A percentile compares a stretch with the other conserved stretches of the same genome.
These are phyloP conservation scores for Yarrowia divulgata DNA, from an alignment of 805 yeast genomes.

Conservation along the genomic window DNA sequence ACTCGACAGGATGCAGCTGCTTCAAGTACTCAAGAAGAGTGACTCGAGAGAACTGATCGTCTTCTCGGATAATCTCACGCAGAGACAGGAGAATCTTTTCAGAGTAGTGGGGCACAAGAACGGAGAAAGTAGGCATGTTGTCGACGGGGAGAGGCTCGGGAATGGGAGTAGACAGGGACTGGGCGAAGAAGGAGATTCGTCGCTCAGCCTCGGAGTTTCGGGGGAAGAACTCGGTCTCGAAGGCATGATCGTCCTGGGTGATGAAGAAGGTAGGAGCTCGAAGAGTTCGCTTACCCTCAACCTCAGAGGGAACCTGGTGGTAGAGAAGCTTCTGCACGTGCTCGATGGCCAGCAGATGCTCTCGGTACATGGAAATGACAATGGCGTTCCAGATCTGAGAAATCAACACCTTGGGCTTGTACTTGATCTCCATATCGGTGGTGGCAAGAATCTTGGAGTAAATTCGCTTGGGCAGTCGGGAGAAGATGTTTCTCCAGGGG, in stretches of 20 bases:
- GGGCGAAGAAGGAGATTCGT: conserved; percentile 99
- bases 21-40: conserved; percentile 92
- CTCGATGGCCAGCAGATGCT: conserved; percentile 95
- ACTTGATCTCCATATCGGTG: conserved; percentile 98
- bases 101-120: conserved; percentile 92
- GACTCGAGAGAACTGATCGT: conserved; percentile 94
- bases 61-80: conserved; percentile 95
- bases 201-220: conserved; percentile 98
- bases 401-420: conserved; percentile 96
- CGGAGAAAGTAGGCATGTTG: conserved; percentile 99
- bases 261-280: conserved; percentile 99
- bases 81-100: conserved; percentile 93
- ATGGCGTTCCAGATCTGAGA: conserved; percentile 99
- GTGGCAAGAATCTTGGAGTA: conserved; percentile 98
- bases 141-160: conserved; percentile 99
- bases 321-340: conserved; percentile 96
- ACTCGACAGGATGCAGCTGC: conserved; percentile 94
- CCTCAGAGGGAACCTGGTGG: conserved; percentile 98
- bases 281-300: conserved; percentile 97
- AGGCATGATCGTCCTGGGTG: conserved; percentile 93
- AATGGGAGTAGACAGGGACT: conserved; percentile 96
- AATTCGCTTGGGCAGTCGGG: conserved; percentile 98
- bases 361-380: conserved; percentile 99
- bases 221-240: conserved; percentile 97
- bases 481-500: conserved; percentile 99